Evolutionary conservation across 805 yeast species (phyloP).

Genomic region (Yarrowia osloensis): DNA sequence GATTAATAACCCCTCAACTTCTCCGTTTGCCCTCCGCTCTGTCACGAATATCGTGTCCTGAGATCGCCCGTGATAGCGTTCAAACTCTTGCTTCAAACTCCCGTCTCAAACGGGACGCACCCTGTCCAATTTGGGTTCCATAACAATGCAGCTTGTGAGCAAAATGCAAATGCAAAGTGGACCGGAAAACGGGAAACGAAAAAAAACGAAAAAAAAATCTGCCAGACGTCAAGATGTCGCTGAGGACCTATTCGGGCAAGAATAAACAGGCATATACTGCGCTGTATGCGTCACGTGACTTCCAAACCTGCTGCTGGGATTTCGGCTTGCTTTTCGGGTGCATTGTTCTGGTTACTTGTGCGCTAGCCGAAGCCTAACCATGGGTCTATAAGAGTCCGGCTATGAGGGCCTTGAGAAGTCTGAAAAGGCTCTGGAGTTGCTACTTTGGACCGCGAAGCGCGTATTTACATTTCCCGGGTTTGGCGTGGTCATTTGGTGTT

Average conservation of each 20-base stretch:
- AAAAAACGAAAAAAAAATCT: neutral
- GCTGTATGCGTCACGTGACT: too few species aligned
- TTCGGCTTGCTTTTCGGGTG: too few species aligned
- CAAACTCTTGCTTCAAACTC: too few species aligned
- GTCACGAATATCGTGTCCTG: neutral
- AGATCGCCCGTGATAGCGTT: neutral
- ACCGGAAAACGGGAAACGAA: neutral
- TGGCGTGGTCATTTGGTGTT: neutral
- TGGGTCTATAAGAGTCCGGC: neutral
- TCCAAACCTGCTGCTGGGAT: too few species aligned
- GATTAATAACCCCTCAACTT: too few species aligned
- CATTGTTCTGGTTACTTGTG: too few species aligned
- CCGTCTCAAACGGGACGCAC: constrained; percentile 7
- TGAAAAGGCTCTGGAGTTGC: neutral
- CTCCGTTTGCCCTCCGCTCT: neutral
- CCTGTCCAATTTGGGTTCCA: constrained; percentile 5
- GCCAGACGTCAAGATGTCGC: too few species aligned
- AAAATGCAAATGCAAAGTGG: neutral
- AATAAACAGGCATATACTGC: too few species aligned
- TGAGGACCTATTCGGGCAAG: too few species aligned
- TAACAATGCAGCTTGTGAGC: neutral
- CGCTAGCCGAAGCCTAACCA: too few species aligned
- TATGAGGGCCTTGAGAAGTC: neutral
- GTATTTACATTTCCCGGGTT: neutral
- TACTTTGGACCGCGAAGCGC: neutral